These are phyloP conservation scores for Inonotus hispidus DNA, from an alignment of 1,284 basidiomycete species.

Conservation along the genomic window DNA sequence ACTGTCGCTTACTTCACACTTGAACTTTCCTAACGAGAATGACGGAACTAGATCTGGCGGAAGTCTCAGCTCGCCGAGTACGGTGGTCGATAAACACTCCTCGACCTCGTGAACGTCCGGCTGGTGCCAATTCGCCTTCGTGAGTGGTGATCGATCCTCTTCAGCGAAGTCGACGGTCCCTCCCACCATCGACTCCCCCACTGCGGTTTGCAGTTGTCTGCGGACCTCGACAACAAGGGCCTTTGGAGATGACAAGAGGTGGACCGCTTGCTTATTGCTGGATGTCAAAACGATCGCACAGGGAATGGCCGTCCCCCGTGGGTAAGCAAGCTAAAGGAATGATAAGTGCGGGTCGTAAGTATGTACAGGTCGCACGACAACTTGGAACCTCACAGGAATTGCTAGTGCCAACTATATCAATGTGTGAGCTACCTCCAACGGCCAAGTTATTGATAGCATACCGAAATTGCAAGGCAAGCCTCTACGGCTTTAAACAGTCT, in stretches of 20 bases:
- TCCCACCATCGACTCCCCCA: background rate
- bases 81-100: background rate
- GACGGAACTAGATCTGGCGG: conserved; percentile 6
- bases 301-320: conserved; percentile 6
- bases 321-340: conserved; percentile 2
- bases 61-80: conserved; percentile 7
- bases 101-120: background rate
- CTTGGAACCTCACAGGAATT: background rate
- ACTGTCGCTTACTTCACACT: background rate
- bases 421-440: background rate
- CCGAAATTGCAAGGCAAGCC: conserved; percentile 3
- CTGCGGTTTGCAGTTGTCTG: conserved; percentile 2
- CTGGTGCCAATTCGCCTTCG: background rate
- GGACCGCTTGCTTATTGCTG: conserved; percentile 5
- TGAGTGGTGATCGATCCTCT: background rate
- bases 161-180: conserved; percentile 2
- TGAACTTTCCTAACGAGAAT: conserved; percentile 7
- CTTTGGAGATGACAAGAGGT: conserved; percentile 6
- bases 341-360: background rate
- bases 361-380: background rate
- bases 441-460: background rate
- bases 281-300: conserved; percentile 1
- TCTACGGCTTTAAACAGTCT: conserved; percentile 2
- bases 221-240: conserved; percentile 3
- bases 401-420: conserved; percentile 5